Conservation (phyloP, 495 filamentous ascomycete species). For the Platismatia glauca region DNA sequence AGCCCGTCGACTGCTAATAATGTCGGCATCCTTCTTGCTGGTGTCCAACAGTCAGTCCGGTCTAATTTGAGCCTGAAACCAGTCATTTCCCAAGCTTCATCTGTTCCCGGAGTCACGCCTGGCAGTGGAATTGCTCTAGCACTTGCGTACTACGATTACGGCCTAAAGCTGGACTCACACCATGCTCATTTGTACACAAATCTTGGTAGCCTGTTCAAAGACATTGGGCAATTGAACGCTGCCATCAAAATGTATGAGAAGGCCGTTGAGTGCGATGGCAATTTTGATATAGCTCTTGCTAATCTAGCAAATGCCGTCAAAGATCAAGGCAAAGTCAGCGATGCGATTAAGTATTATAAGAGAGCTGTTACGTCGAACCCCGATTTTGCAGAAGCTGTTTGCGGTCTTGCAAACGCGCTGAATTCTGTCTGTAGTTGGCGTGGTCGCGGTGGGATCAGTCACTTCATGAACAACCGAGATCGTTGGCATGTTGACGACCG, state of each 20-base stretch:
- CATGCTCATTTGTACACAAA: slow-evolving; percentile 99
- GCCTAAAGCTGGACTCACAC: slow-evolving; percentile 67
- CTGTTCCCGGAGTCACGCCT: slow-evolving; percentile 70
- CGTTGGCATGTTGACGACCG: slow-evolving; percentile 91
- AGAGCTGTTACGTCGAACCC: slow-evolving; percentile 85
- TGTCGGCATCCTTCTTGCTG: slow-evolving; percentile 90
- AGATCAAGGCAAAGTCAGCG: slow-evolving; percentile 83
- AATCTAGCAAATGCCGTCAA: slow-evolving; percentile 98
- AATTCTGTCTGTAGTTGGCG: slow-evolving; percentile 97
- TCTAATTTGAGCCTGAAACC: slow-evolving; percentile 29
- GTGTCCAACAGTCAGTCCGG: slow-evolving; percentile 72
- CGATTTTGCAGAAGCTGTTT: slow-evolving; percentile 95
- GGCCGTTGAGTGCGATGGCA: slow-evolving; percentile 80
- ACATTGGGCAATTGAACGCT: slow-evolving; percentile 84
- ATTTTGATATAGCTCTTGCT: slow-evolving; percentile 93
- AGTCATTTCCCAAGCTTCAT: slow-evolving; percentile 36
- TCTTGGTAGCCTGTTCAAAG: slow-evolving; percentile 87
- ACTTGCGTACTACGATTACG: slow-evolving; percentile 91
- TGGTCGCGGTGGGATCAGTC: slow-evolving; percentile 76
- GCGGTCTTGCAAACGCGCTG: slow-evolving; percentile 87
- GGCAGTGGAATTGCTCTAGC: slow-evolving; percentile 85
- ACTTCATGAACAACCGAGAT: slow-evolving; percentile 63
- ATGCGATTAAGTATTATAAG: slow-evolving; percentile 87
- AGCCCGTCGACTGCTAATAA: slow-evolving; percentile 98
- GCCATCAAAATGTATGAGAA: slow-evolving; percentile 98